Conservation (phyloP, 2,329 filamentous ascomycete genomes). For the Simplicillium aogashimaense region DNA sequence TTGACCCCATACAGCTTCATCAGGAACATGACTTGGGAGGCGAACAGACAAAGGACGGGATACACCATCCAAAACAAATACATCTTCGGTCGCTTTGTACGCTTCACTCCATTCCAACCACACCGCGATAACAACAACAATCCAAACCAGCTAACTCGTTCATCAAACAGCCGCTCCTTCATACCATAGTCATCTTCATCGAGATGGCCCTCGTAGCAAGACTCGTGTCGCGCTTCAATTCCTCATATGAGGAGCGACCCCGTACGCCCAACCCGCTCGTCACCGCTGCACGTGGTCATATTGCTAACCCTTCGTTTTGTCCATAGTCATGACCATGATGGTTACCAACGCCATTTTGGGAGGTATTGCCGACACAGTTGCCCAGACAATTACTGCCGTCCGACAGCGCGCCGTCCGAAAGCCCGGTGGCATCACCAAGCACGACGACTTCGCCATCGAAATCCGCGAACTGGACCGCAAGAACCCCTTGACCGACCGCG, state of each 20-base stretch:
- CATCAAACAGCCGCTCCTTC: slow-evolving; percentile 65
- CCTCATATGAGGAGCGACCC: slow-evolving; percentile 85
- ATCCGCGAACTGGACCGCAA: slow-evolving; percentile 81
- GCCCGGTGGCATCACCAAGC: slow-evolving; percentile 45
- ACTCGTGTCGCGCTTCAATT: slow-evolving; percentile 79
- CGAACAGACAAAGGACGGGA: too few species aligned
- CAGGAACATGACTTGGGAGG: too few species aligned
- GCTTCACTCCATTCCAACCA: slow-evolving; percentile 21
- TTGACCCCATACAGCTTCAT: too few species aligned
- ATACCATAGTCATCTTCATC: slow-evolving; percentile 74
- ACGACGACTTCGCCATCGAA: slow-evolving; percentile 74
- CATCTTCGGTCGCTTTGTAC: slow-evolving; percentile 63
- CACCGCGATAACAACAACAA: background rate
- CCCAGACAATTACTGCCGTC: slow-evolving; percentile 82
- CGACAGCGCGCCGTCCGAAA: slow-evolving; percentile 58
- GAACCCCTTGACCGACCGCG: slow-evolving; percentile 47
- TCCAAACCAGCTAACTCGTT: slow-evolving; percentile 4
- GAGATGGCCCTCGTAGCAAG: slow-evolving; percentile 81
- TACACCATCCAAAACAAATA: slow-evolving; percentile 45
- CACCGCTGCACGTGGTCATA: background rate
- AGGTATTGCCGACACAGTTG: slow-evolving; percentile 92
- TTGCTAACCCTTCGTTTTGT: slow-evolving; percentile 5
- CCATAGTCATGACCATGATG: slow-evolving; percentile 88
- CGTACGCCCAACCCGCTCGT: slow-evolving; percentile 35
- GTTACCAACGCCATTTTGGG: slow-evolving; percentile 94